Percentiles rank a stretch among this genome's conserved stretches.
These are phyloP conservation scores for Suillus fuscotomentosus DNA, from an alignment of 768 basidiomycete species.

Conservation along the genomic window DNA sequence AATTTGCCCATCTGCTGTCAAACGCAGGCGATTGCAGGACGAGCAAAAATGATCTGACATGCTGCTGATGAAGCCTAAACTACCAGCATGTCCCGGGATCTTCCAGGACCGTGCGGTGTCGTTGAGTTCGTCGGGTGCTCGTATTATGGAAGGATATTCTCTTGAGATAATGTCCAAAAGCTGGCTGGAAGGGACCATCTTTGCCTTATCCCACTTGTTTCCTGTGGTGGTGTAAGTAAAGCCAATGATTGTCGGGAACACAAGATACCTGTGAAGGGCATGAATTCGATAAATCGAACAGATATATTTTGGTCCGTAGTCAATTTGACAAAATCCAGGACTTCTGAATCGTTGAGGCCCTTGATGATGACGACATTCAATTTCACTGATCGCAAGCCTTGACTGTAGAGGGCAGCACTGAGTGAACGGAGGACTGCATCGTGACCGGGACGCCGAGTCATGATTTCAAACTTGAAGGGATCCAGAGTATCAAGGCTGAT, in stretches of 20 bases:
- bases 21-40: slow-evolving; percentile 77
- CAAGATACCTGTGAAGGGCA: slow-evolving; percentile 82
- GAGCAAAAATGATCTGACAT: slow-evolving; percentile 94
- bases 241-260: not conserved
- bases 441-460: slow-evolving; percentile 78
- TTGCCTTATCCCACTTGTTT: slow-evolving; percentile 80
- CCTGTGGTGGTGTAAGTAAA: slow-evolving; percentile 41
- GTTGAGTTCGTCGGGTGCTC: slow-evolving; percentile 64
- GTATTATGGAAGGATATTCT: slow-evolving; percentile 49
- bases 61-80: slow-evolving; percentile 86
- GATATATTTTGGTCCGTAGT: slow-evolving; percentile 62
- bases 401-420: slow-evolving; percentile 54
- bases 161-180: slow-evolving; percentile 51
- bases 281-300: slow-evolving; percentile 89
- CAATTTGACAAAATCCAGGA: slow-evolving; percentile 76
- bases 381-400: slow-evolving; percentile 62
- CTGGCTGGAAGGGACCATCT: slow-evolving; percentile 77
- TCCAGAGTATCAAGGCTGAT: slow-evolving; percentile 80
- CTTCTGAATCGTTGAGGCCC: slow-evolving; percentile 79
- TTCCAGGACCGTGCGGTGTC: slow-evolving; percentile 82
- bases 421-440: slow-evolving; percentile 71
- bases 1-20: slow-evolving; percentile 90
- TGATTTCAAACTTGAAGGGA: slow-evolving; percentile 84
- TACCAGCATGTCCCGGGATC: slow-evolving; percentile 69
- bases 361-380: slow-evolving; percentile 83